Evolutionary conservation across 805 yeast species (phyloP).

Genomic region (Sporopachydermia lactativora): DNA sequence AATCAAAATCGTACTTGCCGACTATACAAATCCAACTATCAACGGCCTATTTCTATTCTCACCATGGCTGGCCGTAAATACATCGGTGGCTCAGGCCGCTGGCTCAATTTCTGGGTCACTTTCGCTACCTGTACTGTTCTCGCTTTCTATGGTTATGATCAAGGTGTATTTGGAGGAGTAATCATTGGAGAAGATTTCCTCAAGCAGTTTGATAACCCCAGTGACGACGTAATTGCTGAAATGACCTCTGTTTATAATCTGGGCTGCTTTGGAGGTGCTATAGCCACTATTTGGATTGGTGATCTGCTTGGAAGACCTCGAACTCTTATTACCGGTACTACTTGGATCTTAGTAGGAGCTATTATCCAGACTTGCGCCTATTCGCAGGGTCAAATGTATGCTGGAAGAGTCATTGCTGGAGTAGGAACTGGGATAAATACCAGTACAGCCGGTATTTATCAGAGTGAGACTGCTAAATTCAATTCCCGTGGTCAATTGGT

Average conservation of each 20-base stretch:
- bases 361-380: conserved; percentile 25
- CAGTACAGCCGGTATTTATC: conserved; percentile 37
- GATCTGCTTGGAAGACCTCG: conserved; percentile 48
- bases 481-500: conserved; percentile 32
- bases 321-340: conserved; percentile 42
- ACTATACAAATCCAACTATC: too few species aligned
- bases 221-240: conserved; percentile 4
- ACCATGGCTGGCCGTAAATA: conserved; percentile 5
- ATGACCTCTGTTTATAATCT: conserved; percentile 10
- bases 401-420: conserved; percentile 32
- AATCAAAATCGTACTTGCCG: too few species aligned
- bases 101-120: conserved; percentile 8
- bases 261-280: conserved; percentile 66
- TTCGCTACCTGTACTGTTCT: conserved; percentile 10
- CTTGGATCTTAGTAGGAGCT: conserved; percentile 38
- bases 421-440: conserved; percentile 37
- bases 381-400: conserved; percentile 17
- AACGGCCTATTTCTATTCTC: background rate
- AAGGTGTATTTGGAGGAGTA: conserved; percentile 11
- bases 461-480: conserved; percentile 32
- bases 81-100: conserved; percentile 9
- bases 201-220: conserved; percentile 8
- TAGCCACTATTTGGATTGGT: conserved; percentile 46
- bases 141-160: conserved; percentile 11
- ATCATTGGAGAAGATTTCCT: conserved; percentile 10